Percentiles rank a stretch among this genome's conserved stretches.
Conservation (phyloP, 2,329 filamentous ascomycete species). For the Penicillium sp. region DNA sequence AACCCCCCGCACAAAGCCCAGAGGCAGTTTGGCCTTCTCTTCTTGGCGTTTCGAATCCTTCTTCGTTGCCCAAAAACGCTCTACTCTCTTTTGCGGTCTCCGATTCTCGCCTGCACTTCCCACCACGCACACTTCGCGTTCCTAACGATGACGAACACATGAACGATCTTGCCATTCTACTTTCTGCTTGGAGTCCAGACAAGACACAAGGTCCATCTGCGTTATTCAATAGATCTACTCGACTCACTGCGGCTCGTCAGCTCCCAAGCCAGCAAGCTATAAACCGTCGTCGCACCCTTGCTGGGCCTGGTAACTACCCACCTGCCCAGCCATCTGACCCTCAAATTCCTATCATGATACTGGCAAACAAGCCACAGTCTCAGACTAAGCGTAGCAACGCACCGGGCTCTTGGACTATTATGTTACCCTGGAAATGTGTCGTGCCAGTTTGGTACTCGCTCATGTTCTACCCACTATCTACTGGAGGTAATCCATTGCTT, state of each 20-base stretch:
- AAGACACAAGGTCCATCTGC: slow-evolving; percentile 46
- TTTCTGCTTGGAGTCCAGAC: slow-evolving; percentile 71
- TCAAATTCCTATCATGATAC: slow-evolving; percentile 73
- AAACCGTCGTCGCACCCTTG: slow-evolving; percentile 70
- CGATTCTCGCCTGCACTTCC: slow-evolving; percentile 80
- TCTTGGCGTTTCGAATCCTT: slow-evolving; percentile 63
- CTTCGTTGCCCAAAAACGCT: slow-evolving; percentile 68
- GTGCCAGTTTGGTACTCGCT: slow-evolving; percentile 81
- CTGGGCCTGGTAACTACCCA: slow-evolving; percentile 64
- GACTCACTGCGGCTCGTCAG: slow-evolving; percentile 65
- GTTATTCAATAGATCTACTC: slow-evolving; percentile 69
- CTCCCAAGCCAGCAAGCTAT: slow-evolving; percentile 77
- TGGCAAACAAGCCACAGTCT: slow-evolving; percentile 57
- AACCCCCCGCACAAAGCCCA: slow-evolving; percentile 30
- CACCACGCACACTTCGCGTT: slow-evolving; percentile 60
- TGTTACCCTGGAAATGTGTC: slow-evolving; percentile 90
- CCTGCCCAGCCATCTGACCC: slow-evolving; percentile 64
- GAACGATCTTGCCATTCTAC: slow-evolving; percentile 56
- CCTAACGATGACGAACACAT: slow-evolving; percentile 38
- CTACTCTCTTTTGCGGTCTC: slow-evolving; percentile 71
- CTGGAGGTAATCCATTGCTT: slow-evolving; percentile 77
- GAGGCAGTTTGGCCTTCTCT: slow-evolving; percentile 45
- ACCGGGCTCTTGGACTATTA: slow-evolving; percentile 75
- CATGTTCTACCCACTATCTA: slow-evolving; percentile 77
- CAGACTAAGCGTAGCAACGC: slow-evolving; percentile 47